Percentiles rank a stretch among this genome's conserved stretches.
Evolutionary conservation across 164 flowering plant species (phyloP).

Genomic region (Echeveria elegans): DNA sequence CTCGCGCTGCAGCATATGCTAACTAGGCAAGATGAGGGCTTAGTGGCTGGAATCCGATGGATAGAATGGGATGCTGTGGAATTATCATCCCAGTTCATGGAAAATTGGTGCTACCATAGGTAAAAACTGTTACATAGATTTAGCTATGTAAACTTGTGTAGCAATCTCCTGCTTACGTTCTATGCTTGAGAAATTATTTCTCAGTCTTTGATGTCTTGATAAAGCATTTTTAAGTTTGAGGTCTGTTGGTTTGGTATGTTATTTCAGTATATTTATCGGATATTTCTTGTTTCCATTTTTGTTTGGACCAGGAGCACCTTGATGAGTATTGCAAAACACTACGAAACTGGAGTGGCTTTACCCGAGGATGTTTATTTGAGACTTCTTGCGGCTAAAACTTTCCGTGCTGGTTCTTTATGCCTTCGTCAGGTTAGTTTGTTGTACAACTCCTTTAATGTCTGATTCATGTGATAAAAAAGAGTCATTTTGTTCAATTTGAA

Average conservation of each 20-base stretch:
- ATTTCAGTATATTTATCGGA: background rate
- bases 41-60: conserved; percentile 84
- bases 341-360: conserved; percentile 86
- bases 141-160: background rate
- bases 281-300: background rate
- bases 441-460: background rate
- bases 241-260: background rate
- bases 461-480: background rate
- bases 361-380: conserved; percentile 81
- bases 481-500: background rate
- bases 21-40: conserved; percentile 89
- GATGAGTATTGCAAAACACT: conserved; percentile 91
- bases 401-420: conserved; percentile 79
- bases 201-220: background rate
- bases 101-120: conserved; percentile 99
- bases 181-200: background rate
- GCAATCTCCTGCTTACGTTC: background rate
- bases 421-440: conserved; percentile 70
- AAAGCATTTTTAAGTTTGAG: too few relatives aligned
- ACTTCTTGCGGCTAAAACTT: conserved; percentile 91
- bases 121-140: conserved; percentile 15
- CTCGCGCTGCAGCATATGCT: conserved; percentile 99
- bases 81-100: conserved; percentile 98
- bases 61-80: conserved; percentile 99
- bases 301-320: conserved; percentile 64